Conservation (phyloP, 768 basidiomycete species). For the Pleurotus cornucopiae region DNA sequence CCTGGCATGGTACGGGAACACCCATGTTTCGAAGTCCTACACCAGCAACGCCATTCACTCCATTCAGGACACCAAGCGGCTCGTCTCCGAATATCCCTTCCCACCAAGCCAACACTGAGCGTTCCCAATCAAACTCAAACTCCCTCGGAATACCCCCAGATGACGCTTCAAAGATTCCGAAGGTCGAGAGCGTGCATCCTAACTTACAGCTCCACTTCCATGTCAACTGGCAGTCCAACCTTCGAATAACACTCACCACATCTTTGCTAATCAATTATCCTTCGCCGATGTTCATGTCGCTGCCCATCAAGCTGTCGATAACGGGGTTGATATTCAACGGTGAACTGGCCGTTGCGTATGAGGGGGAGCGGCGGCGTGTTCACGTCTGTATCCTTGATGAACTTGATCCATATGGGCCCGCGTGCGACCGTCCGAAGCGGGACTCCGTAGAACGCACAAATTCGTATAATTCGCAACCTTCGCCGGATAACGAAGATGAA, state of each 20-base stretch:
- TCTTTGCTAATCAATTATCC: slow-evolving; percentile 97
- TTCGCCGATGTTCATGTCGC: slow-evolving; percentile 92
- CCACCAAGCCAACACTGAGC: slow-evolving; percentile 11
- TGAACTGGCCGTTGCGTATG: slow-evolving; percentile 88
- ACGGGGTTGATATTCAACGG: slow-evolving; percentile 85
- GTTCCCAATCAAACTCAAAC: slow-evolving; percentile 12
- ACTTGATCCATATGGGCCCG: slow-evolving; percentile 78
- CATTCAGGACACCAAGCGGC: slow-evolving; percentile 16
- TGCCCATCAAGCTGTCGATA: slow-evolving; percentile 92
- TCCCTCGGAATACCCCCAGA: slow-evolving; percentile 4
- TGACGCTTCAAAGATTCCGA: slow-evolving; percentile 16
- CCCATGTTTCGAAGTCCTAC: slow-evolving; percentile 30
- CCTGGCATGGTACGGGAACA: slow-evolving; percentile 23
- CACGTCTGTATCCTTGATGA: slow-evolving; percentile 91
- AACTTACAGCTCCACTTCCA: slow-evolving; percentile 89
- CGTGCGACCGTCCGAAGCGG: slow-evolving; percentile 47
- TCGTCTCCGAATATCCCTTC: slow-evolving; percentile 7
- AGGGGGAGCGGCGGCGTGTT: slow-evolving; percentile 74
- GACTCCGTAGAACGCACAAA: slow-evolving; percentile 40
- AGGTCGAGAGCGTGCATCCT: slow-evolving; percentile 36
- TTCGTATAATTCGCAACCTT: slow-evolving; percentile 13
- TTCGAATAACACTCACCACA: slow-evolving; percentile 86
- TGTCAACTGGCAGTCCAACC: slow-evolving; percentile 81
- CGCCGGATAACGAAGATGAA: slow-evolving; percentile 64
- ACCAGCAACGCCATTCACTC: slow-evolving; percentile 28